phyloP scores from a whole-genome alignment of 768 basidiomycete species.

The Amanita pseudoporphyria region DNA sequence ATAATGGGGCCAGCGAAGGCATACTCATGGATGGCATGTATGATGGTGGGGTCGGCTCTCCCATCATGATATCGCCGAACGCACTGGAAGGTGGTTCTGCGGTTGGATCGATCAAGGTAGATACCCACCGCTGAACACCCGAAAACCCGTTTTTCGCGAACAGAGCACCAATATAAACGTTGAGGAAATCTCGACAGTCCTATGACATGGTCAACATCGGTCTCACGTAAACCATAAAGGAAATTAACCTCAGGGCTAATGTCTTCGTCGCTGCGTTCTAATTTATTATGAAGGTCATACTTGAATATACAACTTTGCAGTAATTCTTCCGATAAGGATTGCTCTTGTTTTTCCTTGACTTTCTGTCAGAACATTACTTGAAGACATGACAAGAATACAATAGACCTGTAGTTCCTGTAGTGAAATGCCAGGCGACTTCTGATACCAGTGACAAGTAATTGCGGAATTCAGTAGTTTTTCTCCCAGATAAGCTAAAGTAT shows the following conservation, averaged over 20 bases:
- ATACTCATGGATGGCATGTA: too few species aligned
- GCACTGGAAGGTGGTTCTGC: not conserved
- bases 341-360: not conserved
- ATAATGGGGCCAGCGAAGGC: not conserved
- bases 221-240: not conserved
- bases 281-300: not conserved
- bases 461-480: constrained; percentile 1
- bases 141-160: not conserved
- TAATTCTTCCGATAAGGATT: not conserved
- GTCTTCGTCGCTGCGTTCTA: not conserved
- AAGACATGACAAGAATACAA: too few species aligned
- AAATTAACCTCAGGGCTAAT: not conserved
- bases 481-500: too few species aligned
- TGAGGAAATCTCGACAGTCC: constrained; percentile 4
- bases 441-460: constrained; percentile 24
- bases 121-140: constrained; percentile 5
- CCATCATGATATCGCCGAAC: not conserved
- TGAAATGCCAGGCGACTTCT: too few species aligned
- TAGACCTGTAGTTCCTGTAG: too few species aligned
- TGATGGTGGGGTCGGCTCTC: not conserved
- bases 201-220: not conserved
- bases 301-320: not conserved
- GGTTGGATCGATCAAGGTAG: constrained; percentile 3
- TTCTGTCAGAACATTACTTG: not conserved
- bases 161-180: not conserved